Conservation (phyloP, 352 stramenopile species). For the Achlya hypogyna region DNA sequence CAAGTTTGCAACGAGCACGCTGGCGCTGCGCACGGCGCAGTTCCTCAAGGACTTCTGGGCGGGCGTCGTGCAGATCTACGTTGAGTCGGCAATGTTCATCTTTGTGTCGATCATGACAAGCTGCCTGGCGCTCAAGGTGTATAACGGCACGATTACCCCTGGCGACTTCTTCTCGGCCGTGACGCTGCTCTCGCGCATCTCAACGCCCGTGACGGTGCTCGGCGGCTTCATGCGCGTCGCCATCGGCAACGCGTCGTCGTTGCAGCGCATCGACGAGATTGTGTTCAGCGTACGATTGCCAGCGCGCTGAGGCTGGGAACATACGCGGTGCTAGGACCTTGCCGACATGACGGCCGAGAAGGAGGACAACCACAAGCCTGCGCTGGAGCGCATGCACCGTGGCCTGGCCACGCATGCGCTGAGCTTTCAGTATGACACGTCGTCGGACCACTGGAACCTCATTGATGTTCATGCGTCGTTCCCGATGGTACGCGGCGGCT, state of each 20-base stretch:
- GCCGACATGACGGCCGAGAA: constrained; percentile 22
- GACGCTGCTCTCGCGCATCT: constrained; percentile 67
- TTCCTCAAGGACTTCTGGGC: constrained; percentile 87
- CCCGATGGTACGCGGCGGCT: constrained; percentile 22
- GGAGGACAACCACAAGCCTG: constrained; percentile 54
- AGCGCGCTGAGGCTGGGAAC: too few species aligned
- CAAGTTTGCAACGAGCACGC: constrained; percentile 57
- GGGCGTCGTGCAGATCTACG: constrained; percentile 86
- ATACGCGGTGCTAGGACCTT: background rate
- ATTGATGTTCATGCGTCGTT: constrained; percentile 61
- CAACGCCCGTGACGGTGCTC: constrained; percentile 69
- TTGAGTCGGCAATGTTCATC: constrained; percentile 85
- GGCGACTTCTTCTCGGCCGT: constrained; percentile 82
- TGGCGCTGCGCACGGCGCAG: constrained; percentile 64
- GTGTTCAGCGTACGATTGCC: constrained; percentile 36
- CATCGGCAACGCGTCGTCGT: constrained; percentile 77
- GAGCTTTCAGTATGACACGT: constrained; percentile 24
- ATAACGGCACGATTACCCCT: constrained; percentile 43
- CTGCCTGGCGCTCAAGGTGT: constrained; percentile 79
- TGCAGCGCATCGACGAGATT: constrained; percentile 82
- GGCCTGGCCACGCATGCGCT: constrained; percentile 73
- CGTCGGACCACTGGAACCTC: constrained; percentile 30
- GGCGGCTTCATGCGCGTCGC: constrained; percentile 85
- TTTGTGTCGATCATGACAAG: constrained; percentile 83
- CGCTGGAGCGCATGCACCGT: constrained; percentile 73